Base-by-base conservation (phyloP, 108 stramenopile species). In the Chaetoceros muelleri region DNA sequence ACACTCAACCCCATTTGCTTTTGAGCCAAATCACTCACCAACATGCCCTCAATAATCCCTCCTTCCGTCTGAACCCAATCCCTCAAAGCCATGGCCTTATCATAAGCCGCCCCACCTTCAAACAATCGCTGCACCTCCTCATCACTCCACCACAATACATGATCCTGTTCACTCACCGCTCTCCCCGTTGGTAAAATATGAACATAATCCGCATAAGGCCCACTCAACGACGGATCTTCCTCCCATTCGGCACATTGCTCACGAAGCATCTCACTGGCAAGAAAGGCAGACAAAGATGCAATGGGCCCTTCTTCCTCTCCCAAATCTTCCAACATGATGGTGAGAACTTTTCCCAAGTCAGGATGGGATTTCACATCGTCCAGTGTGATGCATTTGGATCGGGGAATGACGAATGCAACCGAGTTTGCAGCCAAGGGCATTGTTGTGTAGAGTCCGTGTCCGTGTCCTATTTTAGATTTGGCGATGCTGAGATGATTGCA, bases 231-330 rank as follows among this genome's bases (percentile, higher is more conserved):
- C 24, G 22, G 24, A 25, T 52, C 50, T 25, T 52, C 50, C 24
- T 52, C 50, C 50, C 50, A 52, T 25, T 52, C 50, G 2, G 50
- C 50, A 25, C 50, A 25, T 22, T 52, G 50, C 24, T 52, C 50
- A 2, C 50, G 20, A 17, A 52, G 24, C 50, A 52, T 25, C 24
- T 52, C 50, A 25, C 50, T 52, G 1, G 50, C 22, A 3, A 52
- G 25, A 25, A 52, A 52, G 18, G 50, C 50, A 52, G 50, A 52
- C 3, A 52, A 24, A 22, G 50, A 20, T 2, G 50, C 2, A 23
- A 52, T 52, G 2, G 20, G 25, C 2, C 50, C 50, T 24, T 52
- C 50, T 24, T 52, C 50, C 3, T 23, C 24, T 24, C 24, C 50
- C 21, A 23, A 17, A 3, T 52, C 50, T 2, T 52, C 50, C 17